A percentile compares a stretch with the other conserved stretches of the same genome.
These are phyloP conservation scores for Crithidia sp. DNA, from an alignment of 208 protist genomes.

Conservation along the genomic window DNA sequence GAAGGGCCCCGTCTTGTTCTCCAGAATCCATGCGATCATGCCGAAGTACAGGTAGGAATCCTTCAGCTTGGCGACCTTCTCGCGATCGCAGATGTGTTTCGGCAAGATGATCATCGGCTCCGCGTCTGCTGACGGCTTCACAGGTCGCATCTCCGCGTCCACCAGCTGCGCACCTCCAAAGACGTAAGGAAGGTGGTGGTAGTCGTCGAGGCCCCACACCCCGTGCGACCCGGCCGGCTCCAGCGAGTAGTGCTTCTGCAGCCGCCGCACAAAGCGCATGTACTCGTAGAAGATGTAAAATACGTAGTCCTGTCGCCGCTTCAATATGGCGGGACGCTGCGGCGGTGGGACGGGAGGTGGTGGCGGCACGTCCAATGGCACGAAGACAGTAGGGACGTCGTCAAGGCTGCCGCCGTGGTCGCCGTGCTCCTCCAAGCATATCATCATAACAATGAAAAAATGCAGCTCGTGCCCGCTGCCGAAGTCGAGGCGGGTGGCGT, in stretches of 20 bases:
- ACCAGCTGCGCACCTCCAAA: conserved; percentile 97
- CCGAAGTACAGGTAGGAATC: conserved; percentile 75
- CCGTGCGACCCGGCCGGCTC: conserved; percentile 98
- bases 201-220: conserved; percentile 99
- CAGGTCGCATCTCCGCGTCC: conserved; percentile 39
- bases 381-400: conserved; percentile 33
- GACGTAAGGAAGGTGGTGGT: conserved; percentile 98
- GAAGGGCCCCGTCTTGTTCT: conserved; percentile 91
- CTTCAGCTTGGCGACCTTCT: conserved; percentile 35
- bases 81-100: conserved; percentile 62
- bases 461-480: conserved; percentile 99
- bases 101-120: conserved; percentile 85
- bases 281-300: conserved; percentile 94
- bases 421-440: conserved; percentile 80
- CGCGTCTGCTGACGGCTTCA: conserved; percentile 26
- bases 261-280: conserved; percentile 88
- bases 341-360: conserved; percentile 41
- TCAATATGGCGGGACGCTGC: conserved; percentile 16
- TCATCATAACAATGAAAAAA: conserved; percentile 95
- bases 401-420: conserved; percentile 63
- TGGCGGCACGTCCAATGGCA: conserved; percentile 40
- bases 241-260: conserved; percentile 89
- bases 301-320: conserved; percentile 81
- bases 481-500: conserved; percentile 97
- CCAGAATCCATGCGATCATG: conserved; percentile 81